These are phyloP conservation scores for Talaromyces adpressus DNA, from an alignment of 495 filamentous ascomycete genomes.

Conservation along the genomic window DNA sequence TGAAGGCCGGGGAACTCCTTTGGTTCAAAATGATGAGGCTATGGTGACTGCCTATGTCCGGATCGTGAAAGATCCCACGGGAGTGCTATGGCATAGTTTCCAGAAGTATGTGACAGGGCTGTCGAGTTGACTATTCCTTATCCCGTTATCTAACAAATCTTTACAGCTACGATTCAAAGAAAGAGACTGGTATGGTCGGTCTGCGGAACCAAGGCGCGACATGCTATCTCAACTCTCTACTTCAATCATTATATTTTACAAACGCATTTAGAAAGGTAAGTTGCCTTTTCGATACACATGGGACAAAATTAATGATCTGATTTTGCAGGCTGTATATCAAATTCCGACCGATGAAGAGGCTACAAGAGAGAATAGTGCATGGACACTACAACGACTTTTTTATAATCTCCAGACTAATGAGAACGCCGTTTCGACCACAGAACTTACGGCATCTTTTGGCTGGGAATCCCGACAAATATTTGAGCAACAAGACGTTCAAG, in stretches of 20 bases:
- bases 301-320: background rate
- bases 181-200: slow-evolving; percentile 94
- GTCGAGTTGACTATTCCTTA: background rate
- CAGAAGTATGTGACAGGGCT: slow-evolving; percentile 55
- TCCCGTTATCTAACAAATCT: slow-evolving; percentile 15
- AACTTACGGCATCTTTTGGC: slow-evolving; percentile 92
- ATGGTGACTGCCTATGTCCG: slow-evolving; percentile 91
- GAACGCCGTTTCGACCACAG: slow-evolving; percentile 76
- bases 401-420: slow-evolving; percentile 84
- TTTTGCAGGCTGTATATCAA: slow-evolving; percentile 78
- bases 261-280: slow-evolving; percentile 90
- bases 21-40: slow-evolving; percentile 80
- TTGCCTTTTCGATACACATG: background rate
- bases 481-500: slow-evolving; percentile 98
- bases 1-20: slow-evolving; percentile 60
- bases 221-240: slow-evolving; percentile 94
- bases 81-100: slow-evolving; percentile 99
- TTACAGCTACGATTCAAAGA: slow-evolving; percentile 88
- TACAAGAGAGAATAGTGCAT: slow-evolving; percentile 79
- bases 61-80: slow-evolving; percentile 92
- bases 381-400: slow-evolving; percentile 89
- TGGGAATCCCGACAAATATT: slow-evolving; percentile 98
- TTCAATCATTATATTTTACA: slow-evolving; percentile 96
- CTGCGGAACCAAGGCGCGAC: slow-evolving; percentile 97
- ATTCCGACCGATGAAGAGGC: slow-evolving; percentile 86